Percentiles rank a stretch among this genome's conserved stretches.
phyloP scores from a whole-genome alignment of 371 early-diverging fungal genomes.

The Polyrhizophydium stewartii region DNA sequence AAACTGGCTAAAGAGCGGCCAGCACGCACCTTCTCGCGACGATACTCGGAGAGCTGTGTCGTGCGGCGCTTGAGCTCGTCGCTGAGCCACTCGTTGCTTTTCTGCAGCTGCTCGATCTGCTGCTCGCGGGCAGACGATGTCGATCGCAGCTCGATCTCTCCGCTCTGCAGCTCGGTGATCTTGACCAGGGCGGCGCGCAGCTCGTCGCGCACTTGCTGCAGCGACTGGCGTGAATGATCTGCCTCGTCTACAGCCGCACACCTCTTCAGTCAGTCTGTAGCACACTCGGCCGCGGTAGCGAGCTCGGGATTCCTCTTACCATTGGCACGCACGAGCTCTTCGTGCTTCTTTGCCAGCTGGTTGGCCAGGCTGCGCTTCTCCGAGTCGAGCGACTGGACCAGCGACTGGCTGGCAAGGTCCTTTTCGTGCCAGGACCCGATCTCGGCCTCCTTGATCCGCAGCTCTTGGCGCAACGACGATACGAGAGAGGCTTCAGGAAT shows the following conservation, averaged over 20 bases:
- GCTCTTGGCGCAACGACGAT: not conserved
- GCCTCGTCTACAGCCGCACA: not conserved
- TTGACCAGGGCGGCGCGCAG: not conserved
- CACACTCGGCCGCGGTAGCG: not conserved
- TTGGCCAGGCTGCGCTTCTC: conserved; percentile 4
- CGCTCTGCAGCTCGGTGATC: conserved; percentile 1
- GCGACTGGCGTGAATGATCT: not conserved
- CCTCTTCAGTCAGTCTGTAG: not conserved
- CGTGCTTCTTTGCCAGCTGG: not conserved
- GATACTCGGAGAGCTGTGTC: conserved; percentile 32
- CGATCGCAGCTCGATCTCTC: not conserved
- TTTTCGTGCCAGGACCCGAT: conserved; percentile 5
- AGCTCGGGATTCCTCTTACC: not conserved
- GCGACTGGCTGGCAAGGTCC: conserved; percentile 5
- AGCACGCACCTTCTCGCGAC: conserved; percentile 35
- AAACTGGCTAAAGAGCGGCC: conserved; percentile 5
- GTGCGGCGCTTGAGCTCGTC: conserved; percentile 45
- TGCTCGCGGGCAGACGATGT: not conserved
- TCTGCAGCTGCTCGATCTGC: conserved; percentile 28
- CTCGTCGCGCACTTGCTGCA: not conserved
- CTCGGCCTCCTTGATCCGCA: not conserved
- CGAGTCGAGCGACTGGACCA: conserved; percentile 1
- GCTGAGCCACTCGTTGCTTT: conserved; percentile 50
- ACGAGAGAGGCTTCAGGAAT: no score
- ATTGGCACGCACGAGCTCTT: not conserved